Evolutionary conservation across 116 monocot genomes (phyloP), one percentile per base, ranked within the genome.

Genomic region (Iris pallida): DNA sequence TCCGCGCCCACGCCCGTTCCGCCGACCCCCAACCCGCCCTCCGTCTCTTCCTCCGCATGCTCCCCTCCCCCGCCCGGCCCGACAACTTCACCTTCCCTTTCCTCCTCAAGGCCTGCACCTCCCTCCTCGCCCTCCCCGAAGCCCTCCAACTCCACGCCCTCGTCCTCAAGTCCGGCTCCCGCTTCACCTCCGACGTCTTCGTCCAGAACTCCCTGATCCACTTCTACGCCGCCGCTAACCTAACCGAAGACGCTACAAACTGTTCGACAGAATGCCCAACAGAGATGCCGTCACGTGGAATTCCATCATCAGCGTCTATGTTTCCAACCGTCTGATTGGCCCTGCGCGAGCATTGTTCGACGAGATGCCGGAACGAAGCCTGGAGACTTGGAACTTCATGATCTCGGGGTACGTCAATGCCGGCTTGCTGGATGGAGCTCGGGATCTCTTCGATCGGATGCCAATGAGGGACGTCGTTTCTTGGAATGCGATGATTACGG

Each of bases 391-490:
- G 65, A 74, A 66, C 12, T 57, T 58, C 40, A 45, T 66, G 56
- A 58, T 74, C 15, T 47, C 55, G 17, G 65, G 65, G 14, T 74
- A 74, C 14, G 42, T 55, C 42, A 55, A 61, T n/a, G 40, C 7
- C 6, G 64, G 73, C 20, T 11, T 45, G 7, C 8, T 55, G 18
- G 14, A 45, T 45, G 17, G 42, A 13, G 64, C 73, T 4, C 10
- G 53, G 53, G 41, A 49, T 5, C 57, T 74, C 10, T 66, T 66
- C 49, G 58, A 58, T 19, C 47, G 18, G 20, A 74, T 74, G 65
- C 57, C 19, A 20, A 42, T 18, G 4, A 72, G 15, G 61, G 78
- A 78, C 62, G 56, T 78, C 9, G 61, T 78, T 16, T 78, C 58
- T 7, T 73, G 47, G 72, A 68, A 30, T 62, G 18, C 59, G 10